Evolutionary conservation across 208 protist species (phyloP), one percentile per base, ranked within the genome.

Genomic region (Leptomonas seymouri): DNA sequence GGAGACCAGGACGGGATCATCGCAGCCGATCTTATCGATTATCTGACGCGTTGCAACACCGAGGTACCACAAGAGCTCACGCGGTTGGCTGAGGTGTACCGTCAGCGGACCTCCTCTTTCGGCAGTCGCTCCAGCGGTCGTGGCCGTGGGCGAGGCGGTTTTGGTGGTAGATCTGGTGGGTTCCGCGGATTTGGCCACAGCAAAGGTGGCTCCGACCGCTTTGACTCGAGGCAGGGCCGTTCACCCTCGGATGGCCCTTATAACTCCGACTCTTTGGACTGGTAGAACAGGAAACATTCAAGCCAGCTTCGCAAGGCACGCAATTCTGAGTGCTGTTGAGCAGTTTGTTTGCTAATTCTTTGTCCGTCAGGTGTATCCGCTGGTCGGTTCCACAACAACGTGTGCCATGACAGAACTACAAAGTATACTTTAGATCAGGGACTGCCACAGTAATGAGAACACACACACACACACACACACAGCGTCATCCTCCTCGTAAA

Each of bases 21-120:
- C 30, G 85, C 90, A 4, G 63, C 58, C 21, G 84, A 93, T 18
- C 83, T 97, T 45, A 67, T 87, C 1, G 79, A 84, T 34, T 97
- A 94, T 64, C 60, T 97, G 31, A 25, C 78, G 23, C 84, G 83
- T 34, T 93, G 87, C 74, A 82, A 84, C 39, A 83, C 81, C 63
- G 66, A 81, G 7, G 76, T 89, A 9, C 89, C 89, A 21, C 21
- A 55, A 6, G 45, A 85, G 50, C 72, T 97, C 46, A 55, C 61
- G 45, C 34, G 84, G 31, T 62, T 97, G 39, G 81, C 85, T 23
- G 70, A 79, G 27, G 28, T 28, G 14, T 61, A 88, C 67, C 63
- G 44, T 20, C 55, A 67, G 34, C 71, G 71, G 23, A 4, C 23
- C 34, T 31, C 15, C 16, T 28, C 42, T 11, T 60, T 18, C 16